Base-by-base conservation (phyloP, 2,329 filamentous ascomycete genomes). In the Arthrobotrys conoides region DNA sequence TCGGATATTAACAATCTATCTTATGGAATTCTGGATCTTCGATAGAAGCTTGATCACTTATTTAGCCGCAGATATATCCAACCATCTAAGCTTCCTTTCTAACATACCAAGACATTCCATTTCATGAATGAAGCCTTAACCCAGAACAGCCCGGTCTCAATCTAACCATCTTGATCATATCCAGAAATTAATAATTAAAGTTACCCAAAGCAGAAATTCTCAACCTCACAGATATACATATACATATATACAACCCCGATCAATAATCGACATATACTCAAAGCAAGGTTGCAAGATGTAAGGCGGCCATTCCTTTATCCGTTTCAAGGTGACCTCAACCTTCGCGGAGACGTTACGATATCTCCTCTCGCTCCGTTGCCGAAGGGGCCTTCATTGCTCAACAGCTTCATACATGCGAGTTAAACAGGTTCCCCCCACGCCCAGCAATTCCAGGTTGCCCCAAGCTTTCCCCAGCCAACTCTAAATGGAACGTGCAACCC, bases 401-500 rank as follows among this genome's bases (percentile, higher is more conserved):
- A 30, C 51, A 41, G 8, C 22, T 33, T 14, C 49, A 27, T 24
- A 18, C 36, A 18, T 24, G 24, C 30, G 18, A 33, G 5, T n/a
- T 3, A 55, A 33, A 6, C 3, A 30, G 6, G n/a, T n/a, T 30
- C 27, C 75, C 75, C 75, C 75, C 75, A 78, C 75, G 75, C 75
- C 75, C 68, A 72, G 68, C 24, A 71, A 41, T 30, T 30, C 41
- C 48, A 36, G 63, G 55, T 53, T 73, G 68, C 68, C 68, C 66
- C 68, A 71, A 71, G 68, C 68, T 66, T 61, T 66, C 57, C 67
- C 61, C 59, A 66, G 75, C 75, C 75, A 78, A 78, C 75, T 78
- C 75, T 78, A 78, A 78, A 72, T 78, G 75, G 75, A 78, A 78
- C 75, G 68, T 78, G 75, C 67, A 78, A 78, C 75, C 75, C 73